Evolutionary conservation across 306 rosid genomes (phyloP).

Genomic region (Urtica urens): DNA sequence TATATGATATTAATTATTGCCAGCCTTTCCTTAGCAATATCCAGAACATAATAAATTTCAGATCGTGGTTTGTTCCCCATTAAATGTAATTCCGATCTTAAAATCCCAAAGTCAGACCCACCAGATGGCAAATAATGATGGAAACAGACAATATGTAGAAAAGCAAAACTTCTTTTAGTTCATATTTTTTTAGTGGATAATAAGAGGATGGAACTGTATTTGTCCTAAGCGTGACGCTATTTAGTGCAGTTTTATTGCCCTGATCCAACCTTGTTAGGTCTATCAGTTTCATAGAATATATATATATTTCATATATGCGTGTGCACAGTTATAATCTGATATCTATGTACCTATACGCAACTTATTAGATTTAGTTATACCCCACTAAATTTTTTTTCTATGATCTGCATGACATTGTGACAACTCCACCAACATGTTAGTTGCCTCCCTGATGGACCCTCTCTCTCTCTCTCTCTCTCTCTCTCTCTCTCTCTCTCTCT

Average conservation of each 20-base stretch:
- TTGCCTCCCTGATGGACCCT: conserved; percentile 34
- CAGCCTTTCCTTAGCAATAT: conserved; percentile 17
- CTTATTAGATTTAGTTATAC: neutral
- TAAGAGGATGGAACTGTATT: conserved; percentile 25
- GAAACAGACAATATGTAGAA: conserved; percentile 15
- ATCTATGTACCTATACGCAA: neutral
- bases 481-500: no score
- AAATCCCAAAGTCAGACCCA: conserved; percentile 31
- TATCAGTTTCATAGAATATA: conserved; percentile 33
- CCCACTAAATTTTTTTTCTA: neutral
- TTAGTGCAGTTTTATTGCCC: conserved; percentile 9
- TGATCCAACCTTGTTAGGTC: conserved; percentile 37
- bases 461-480: conserved; percentile 17
- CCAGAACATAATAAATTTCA: conserved; percentile 33
- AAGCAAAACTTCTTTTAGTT: conserved; percentile 8
- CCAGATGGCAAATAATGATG: conserved; percentile 26
- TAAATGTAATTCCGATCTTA: conserved; percentile 14
- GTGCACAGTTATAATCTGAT: neutral
- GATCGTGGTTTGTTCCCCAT: conserved; percentile 49
- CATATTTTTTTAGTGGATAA: conserved; percentile 21
- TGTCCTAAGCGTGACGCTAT: conserved; percentile 18
- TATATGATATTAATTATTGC: conserved; percentile 20
- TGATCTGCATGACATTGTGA: conserved; percentile 33
- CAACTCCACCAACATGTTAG: conserved; percentile 45
- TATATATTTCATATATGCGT: neutral